These are phyloP conservation scores for Penicillium macrosclerotiorum DNA, from an alignment of 495 filamentous ascomycete genomes.

Conservation along the genomic window DNA sequence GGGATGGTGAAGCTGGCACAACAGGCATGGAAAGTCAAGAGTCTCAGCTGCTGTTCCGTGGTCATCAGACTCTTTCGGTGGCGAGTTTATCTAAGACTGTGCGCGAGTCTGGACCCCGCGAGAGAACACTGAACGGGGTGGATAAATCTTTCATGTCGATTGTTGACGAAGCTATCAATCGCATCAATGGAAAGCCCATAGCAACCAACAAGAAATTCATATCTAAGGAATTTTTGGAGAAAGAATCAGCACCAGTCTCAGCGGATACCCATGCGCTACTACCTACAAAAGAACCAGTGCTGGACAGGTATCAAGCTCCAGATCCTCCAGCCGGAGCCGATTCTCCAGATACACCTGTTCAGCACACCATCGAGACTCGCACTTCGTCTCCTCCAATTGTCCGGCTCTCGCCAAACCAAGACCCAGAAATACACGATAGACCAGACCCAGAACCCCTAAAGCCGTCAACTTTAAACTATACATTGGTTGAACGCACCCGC, in stretches of 20 bases:
- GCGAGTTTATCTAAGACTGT: constrained; percentile 43
- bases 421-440: constrained; percentile 7
- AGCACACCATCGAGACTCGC: constrained; percentile 3
- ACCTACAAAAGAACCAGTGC: not conserved
- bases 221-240: not conserved
- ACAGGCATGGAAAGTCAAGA: constrained; percentile 9
- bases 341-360: constrained; percentile 2
- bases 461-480: constrained; percentile 34
- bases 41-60: constrained; percentile 28
- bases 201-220: not conserved
- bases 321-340: not conserved
- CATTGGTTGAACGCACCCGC: constrained; percentile 72
- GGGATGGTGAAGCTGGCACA: constrained; percentile 11
- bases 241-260: not conserved
- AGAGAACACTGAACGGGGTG: constrained; percentile 41
- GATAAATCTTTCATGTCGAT: constrained; percentile 52
- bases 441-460: constrained; percentile 23
- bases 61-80: constrained; percentile 40
- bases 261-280: not conserved
- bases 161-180: constrained; percentile 52
- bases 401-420: constrained; percentile 16
- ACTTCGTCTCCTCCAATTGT: constrained; percentile 15
- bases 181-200: constrained; percentile 50
- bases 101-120: constrained; percentile 37
- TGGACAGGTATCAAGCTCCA: not conserved